These are phyloP conservation scores for Candida xyloterini DNA, from an alignment of 805 yeast genomes.

Conservation along the genomic window DNA sequence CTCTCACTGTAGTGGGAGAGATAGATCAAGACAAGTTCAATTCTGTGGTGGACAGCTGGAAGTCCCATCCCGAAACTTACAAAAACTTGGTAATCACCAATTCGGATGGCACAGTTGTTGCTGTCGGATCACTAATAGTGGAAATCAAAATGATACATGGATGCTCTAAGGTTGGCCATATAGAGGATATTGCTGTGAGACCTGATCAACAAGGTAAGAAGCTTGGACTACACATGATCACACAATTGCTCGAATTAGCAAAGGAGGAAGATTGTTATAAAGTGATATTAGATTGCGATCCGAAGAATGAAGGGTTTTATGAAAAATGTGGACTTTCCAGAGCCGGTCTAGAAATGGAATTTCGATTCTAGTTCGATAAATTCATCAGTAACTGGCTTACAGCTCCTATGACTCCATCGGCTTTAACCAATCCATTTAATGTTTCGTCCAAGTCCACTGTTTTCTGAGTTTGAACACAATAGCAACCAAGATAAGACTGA, in stretches of 20 bases:
- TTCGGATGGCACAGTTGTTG: constrained; percentile 55
- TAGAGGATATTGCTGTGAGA: constrained; percentile 89
- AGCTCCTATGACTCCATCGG: constrained; percentile 18
- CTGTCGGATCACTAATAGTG: constrained; percentile 76
- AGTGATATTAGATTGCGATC: constrained; percentile 84
- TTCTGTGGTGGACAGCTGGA: constrained; percentile 58
- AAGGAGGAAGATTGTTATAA: constrained; percentile 71
- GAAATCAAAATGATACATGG: constrained; percentile 83
- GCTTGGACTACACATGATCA: constrained; percentile 68
- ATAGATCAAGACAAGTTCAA: constrained; percentile 51
- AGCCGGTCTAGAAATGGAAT: constrained; percentile 70
- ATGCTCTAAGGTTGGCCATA: constrained; percentile 86
- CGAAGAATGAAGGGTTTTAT: constrained; percentile 78
- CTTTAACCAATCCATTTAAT: constrained; percentile 16
- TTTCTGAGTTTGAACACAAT: constrained; percentile 1
- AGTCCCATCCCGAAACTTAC: constrained; percentile 48
- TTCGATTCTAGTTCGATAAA: constrained; percentile 35
- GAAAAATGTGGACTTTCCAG: constrained; percentile 77
- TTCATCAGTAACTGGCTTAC: constrained; percentile 15
- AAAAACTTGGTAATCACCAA: constrained; percentile 68
- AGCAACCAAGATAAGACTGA: constrained; percentile 13
- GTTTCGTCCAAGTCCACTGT: constrained; percentile 16
- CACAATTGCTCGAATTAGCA: constrained; percentile 58
- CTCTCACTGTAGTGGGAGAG: constrained; percentile 80
- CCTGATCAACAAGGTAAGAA: constrained; percentile 75